Percentiles rank a stretch among this genome's conserved stretches.
Conservation (phyloP, 345 rosid species). For the Bretschneidera sinensis region DNA sequence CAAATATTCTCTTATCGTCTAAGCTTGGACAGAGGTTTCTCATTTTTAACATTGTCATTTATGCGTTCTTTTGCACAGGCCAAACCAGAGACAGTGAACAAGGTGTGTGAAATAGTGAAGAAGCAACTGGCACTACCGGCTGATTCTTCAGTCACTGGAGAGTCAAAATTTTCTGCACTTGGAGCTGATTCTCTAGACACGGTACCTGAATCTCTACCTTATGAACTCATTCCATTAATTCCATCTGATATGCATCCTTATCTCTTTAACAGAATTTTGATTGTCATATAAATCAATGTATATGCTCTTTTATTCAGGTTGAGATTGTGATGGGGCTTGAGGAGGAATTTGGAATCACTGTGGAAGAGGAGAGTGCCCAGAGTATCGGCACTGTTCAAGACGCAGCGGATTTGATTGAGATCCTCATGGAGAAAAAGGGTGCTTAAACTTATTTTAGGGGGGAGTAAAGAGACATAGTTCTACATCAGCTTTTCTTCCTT, state of each 20-base stretch:
- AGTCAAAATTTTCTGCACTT: conserved; percentile 62
- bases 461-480: conserved; percentile 3
- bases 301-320: conserved; percentile 30
- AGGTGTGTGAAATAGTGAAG: conserved; percentile 77
- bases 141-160: conserved; percentile 49
- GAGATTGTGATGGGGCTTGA: conserved; percentile 79
- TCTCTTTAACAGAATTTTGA: neutral
- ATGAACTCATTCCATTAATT: neutral
- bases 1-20: too few relatives aligned
- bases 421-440: conserved; percentile 30
- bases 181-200: conserved; percentile 98
- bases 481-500: neutral
- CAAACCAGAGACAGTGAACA: conserved; percentile 71
- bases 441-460: conserved; percentile 10
- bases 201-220: conserved; percentile 26
- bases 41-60: too few relatives aligned
- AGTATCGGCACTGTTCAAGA: conserved; percentile 50
- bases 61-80: conserved; percentile 43
- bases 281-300: neutral
- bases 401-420: conserved; percentile 72
- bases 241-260: neutral
- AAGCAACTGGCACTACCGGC: conserved; percentile 70
- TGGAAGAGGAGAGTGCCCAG: conserved; percentile 74
- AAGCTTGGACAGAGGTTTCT: too few relatives aligned
- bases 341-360: conserved; percentile 67